Evolutionary conservation across 2,329 filamentous ascomycete species (phyloP).

Genomic region (Gnomoniopsis sp.): DNA sequence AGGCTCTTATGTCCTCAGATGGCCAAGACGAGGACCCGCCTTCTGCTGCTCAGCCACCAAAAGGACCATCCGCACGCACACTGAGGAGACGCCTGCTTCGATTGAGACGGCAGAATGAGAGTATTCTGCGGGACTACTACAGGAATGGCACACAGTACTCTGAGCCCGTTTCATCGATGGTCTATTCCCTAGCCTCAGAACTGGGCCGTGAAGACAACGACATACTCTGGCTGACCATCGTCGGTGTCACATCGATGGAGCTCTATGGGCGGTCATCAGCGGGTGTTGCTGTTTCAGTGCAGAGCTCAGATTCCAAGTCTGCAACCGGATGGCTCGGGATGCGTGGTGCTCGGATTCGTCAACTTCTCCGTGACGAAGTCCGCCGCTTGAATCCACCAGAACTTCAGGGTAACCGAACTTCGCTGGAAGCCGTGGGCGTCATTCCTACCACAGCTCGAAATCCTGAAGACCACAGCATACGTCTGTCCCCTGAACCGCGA

Average conservation of each 20-base stretch:
- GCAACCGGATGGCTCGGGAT: constrained; percentile 76
- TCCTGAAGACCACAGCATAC: constrained; percentile 87
- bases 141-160: constrained; percentile 84
- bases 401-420: constrained; percentile 46
- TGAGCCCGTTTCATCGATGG: constrained; percentile 89
- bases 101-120: constrained; percentile 74
- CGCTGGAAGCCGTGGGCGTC: constrained; percentile 69
- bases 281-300: constrained; percentile 64
- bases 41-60: constrained; percentile 55
- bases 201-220: constrained; percentile 96
- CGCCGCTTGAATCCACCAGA: constrained; percentile 84
- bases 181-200: constrained; percentile 92
- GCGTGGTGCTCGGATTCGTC: constrained; percentile 77
- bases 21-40: constrained; percentile 48
- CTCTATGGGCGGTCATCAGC: constrained; percentile 83
- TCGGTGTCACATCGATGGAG: constrained; percentile 92
- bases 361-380: constrained; percentile 88
- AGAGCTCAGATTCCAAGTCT: constrained; percentile 51
- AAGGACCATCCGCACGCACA: constrained; percentile 65
- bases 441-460: constrained; percentile 86
- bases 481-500: constrained; percentile 87
- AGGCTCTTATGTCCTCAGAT: constrained; percentile 43
- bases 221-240: constrained; percentile 88
- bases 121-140: constrained; percentile 78
- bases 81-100: constrained; percentile 71